Conservation (phyloP, 176 grass and related monocot species). For the Pontederia crassipes region DNA sequence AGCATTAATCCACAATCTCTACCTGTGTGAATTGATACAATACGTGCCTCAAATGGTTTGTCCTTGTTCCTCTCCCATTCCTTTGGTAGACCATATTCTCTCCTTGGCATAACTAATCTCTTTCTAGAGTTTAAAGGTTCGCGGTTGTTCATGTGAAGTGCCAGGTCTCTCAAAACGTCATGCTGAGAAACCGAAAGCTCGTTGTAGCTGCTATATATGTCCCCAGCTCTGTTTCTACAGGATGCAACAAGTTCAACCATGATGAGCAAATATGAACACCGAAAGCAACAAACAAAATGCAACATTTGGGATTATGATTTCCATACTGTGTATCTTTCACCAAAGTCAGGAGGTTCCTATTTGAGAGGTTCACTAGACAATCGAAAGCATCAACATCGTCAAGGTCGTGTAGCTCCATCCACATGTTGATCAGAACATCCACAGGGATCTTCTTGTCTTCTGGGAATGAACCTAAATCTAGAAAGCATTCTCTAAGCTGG, state of each 20-base stretch:
- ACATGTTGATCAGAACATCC: conserved; percentile 80
- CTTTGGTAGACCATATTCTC: conserved; percentile 59
- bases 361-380: conserved; percentile 65
- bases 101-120: conserved; percentile 78
- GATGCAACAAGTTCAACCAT: conserved; percentile 12
- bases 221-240: conserved; percentile 75
- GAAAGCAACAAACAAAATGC: neutral
- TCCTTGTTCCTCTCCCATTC: conserved; percentile 83
- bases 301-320: conserved; percentile 5
- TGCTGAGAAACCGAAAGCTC: conserved; percentile 83
- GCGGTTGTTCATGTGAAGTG: conserved; percentile 57
- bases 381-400: conserved; percentile 83
- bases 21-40: conserved; percentile 98
- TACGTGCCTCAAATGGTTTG: conserved; percentile 67
- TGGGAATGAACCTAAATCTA: conserved; percentile 88
- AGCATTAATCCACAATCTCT: neutral
- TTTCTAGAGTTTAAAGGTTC: conserved; percentile 50
- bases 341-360: conserved; percentile 83
- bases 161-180: conserved; percentile 92
- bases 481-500: conserved; percentile 82
- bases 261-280: neutral
- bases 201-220: conserved; percentile 81
- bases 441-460: conserved; percentile 98
- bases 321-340: conserved; percentile 94
- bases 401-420: conserved; percentile 97